These are phyloP conservation scores for Lentinula aciculospora DNA, from an alignment of 768 basidiomycete species.

Conservation along the genomic window DNA sequence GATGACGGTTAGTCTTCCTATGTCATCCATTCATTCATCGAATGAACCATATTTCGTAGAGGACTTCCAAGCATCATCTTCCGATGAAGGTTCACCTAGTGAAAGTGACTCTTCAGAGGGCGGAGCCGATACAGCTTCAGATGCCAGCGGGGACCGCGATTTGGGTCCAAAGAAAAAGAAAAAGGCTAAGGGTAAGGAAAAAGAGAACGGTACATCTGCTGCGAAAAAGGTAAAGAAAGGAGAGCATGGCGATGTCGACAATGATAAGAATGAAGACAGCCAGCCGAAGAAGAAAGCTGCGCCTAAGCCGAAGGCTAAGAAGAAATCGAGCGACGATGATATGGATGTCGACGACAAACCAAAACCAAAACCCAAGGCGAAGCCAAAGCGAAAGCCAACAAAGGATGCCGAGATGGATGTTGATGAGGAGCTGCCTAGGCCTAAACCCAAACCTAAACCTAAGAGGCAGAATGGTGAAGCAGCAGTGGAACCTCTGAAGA, in stretches of 20 bases:
- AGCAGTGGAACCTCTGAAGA: conserved; percentile 60
- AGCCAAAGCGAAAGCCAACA: conserved; percentile 25
- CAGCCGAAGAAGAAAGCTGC: conserved; percentile 34
- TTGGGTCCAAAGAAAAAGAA: conserved; percentile 39
- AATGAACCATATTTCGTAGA: conserved; percentile 37
- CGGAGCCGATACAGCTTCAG: conserved; percentile 76
- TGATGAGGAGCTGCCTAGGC: conserved; percentile 31
- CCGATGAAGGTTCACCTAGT: conserved; percentile 85
- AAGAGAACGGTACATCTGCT: conserved; percentile 31
- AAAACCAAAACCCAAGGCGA: conserved; percentile 35
- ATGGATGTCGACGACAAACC: conserved; percentile 31
- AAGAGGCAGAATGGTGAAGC: conserved; percentile 37
- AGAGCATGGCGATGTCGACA: conserved; percentile 33
- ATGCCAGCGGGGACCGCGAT: conserved; percentile 76
- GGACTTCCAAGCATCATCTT: conserved; percentile 84
- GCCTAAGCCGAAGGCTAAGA: conserved; percentile 44
- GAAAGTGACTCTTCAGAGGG: conserved; percentile 60
- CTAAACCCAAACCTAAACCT: conserved; percentile 40
- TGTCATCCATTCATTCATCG: not conserved
- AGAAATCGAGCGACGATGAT: conserved; percentile 28
- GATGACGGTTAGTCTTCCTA: conserved; percentile 47
- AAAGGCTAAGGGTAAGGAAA: conserved; percentile 40
- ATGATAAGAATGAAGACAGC: conserved; percentile 29
- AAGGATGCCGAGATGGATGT: conserved; percentile 48
- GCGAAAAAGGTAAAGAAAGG: conserved; percentile 25